A percentile compares a stretch with the other conserved stretches of the same genome.
Conservation (phyloP, 306 rosid species). For the Dryas drummondii region DNA sequence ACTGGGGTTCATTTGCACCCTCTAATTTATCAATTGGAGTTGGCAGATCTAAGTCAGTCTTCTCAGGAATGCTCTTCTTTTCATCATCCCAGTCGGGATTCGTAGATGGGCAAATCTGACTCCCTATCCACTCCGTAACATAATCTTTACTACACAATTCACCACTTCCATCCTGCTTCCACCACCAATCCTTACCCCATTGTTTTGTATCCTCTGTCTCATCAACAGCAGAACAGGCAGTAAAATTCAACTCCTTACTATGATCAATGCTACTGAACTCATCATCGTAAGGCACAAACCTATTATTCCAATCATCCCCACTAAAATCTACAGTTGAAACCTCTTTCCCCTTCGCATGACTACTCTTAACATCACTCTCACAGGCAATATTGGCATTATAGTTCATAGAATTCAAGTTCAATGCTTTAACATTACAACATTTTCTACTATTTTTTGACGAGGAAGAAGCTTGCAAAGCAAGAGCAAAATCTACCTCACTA, state of each 20-base stretch:
- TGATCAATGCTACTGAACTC: slow-evolving; percentile 73
- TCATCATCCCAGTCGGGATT: slow-evolving; percentile 85
- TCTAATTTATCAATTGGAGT: slow-evolving; percentile 48
- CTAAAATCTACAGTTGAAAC: slow-evolving; percentile 50
- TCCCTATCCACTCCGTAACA: slow-evolving; percentile 96
- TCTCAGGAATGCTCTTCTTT: slow-evolving; percentile 53
- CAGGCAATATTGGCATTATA: slow-evolving; percentile 59
- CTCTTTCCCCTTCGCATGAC: slow-evolving; percentile 70
- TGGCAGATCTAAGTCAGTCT: slow-evolving; percentile 41
- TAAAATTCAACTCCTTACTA: slow-evolving; percentile 62
- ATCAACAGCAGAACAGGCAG: slow-evolving; percentile 43
- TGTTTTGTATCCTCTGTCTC: slow-evolving; percentile 60
- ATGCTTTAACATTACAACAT: slow-evolving; percentile 49
- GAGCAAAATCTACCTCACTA: slow-evolving; percentile 91
- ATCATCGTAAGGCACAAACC: slow-evolving; percentile 78
- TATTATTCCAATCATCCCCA: slow-evolving; percentile 67
- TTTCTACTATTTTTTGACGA: slow-evolving; percentile 69
- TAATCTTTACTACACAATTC: slow-evolving; percentile 87
- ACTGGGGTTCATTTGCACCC: slow-evolving; percentile 41
- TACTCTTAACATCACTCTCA: slow-evolving; percentile 55
- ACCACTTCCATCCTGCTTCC: slow-evolving; percentile 86
- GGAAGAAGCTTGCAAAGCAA: slow-evolving; percentile 87
- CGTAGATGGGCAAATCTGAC: slow-evolving; percentile 80
- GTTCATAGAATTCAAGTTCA: slow-evolving; percentile 65
- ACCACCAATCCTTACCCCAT: slow-evolving; percentile 99